Conservation (phyloP, 75 land plant genomes). For the Larix kaempferi region DNA sequence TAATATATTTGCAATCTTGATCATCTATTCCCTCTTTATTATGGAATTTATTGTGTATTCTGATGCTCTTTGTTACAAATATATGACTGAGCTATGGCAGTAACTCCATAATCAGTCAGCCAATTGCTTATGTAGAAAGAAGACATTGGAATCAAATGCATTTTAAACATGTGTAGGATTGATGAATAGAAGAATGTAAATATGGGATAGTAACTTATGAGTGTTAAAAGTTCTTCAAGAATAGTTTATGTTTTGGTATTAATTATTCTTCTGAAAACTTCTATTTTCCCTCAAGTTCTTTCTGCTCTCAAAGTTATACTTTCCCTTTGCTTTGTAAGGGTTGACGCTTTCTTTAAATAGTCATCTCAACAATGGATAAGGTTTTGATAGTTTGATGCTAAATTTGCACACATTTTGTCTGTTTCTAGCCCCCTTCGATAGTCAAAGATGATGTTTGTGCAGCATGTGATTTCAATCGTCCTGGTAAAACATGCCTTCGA, state of each 20-base stretch:
- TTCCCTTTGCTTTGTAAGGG: no score
- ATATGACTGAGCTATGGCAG: not conserved
- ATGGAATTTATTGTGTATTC: not conserved
- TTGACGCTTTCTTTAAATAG: not conserved
- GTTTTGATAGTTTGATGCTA: not conserved
- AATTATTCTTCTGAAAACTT: no score
- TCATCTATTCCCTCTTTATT: not conserved
- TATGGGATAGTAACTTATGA: not conserved
- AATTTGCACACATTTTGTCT: not conserved
- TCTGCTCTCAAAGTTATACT: no score
- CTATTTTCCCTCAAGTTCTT: no score
- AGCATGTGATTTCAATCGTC: conserved; percentile 99
- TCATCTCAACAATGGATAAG: not conserved
- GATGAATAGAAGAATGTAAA: not conserved
- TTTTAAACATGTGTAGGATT: not conserved
- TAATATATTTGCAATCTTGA: not conserved
- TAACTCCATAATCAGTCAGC: not conserved
- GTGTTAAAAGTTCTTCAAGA: no score
- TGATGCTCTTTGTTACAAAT: not conserved
- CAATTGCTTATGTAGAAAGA: not conserved
- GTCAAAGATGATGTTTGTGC: conserved; percentile 97
- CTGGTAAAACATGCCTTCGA: conserved; percentile 94
- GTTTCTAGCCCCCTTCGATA: conserved; percentile 90
- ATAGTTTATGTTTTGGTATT: no score
- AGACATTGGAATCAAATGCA: not conserved